phyloP scores from a whole-genome alignment of 495 filamentous ascomycete genomes.

The Aspergillus ellipticus region DNA sequence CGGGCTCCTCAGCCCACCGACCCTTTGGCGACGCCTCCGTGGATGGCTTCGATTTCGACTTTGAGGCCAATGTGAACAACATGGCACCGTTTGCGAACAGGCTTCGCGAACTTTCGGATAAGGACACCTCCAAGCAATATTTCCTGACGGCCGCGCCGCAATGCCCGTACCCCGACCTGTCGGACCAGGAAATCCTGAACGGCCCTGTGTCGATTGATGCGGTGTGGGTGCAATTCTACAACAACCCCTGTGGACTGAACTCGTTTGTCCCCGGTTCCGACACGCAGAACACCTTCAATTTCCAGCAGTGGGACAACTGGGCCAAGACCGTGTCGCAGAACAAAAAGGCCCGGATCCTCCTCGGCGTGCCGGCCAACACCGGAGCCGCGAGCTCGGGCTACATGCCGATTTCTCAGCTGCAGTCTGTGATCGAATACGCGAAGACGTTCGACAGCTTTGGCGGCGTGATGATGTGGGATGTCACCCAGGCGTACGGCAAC shows the following conservation, averaged over 20 bases:
- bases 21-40: constrained; percentile 62
- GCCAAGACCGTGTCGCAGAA: constrained; percentile 59
- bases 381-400: constrained; percentile 59
- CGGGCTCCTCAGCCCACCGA: constrained; percentile 32
- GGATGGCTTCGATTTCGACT: constrained; percentile 73
- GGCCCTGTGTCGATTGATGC: constrained; percentile 56
- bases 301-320: constrained; percentile 69
- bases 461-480: constrained; percentile 73
- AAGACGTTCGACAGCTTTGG: constrained; percentile 59
- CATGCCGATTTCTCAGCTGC: constrained; percentile 39
- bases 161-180: constrained; percentile 61
- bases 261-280: constrained; percentile 42
- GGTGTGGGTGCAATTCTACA: constrained; percentile 71
- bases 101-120: constrained; percentile 52
- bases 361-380: constrained; percentile 62
- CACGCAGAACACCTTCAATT: constrained; percentile 61
- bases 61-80: constrained; percentile 48
- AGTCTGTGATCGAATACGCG: constrained; percentile 45
- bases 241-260: constrained; percentile 64
- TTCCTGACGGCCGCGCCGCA: constrained; percentile 66
- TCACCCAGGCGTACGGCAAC: constrained; percentile 58
- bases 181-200: constrained; percentile 54
- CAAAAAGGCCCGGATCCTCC: constrained; percentile 57
- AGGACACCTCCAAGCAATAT: constrained; percentile 46
- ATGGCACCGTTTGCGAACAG: constrained; percentile 54